These are phyloP conservation scores for Amphicarpaea edgeworthii DNA, from an alignment of 306 rosid genomes.

Conservation along the genomic window DNA sequence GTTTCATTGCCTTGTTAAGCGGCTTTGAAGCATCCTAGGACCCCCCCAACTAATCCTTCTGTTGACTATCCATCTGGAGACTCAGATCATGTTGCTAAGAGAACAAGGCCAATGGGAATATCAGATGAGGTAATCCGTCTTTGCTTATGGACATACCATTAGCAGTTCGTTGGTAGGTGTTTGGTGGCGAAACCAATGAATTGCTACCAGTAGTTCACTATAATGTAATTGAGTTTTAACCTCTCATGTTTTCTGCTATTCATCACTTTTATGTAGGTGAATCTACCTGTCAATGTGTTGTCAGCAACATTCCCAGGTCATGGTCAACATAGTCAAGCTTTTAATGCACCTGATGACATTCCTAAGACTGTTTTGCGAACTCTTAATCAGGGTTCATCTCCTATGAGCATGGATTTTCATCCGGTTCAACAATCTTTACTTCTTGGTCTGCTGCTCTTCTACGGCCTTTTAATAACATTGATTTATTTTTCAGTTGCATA, in stretches of 20 bases:
- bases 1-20: conserved; percentile 60
- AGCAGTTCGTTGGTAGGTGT: conserved; percentile 8
- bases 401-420: conserved; percentile 99
- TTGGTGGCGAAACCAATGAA: no score
- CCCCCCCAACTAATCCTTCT: conserved; percentile 94
- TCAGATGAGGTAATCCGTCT: conserved; percentile 73
- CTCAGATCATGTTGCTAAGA: conserved; percentile 90
- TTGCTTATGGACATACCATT: conserved; percentile 34
- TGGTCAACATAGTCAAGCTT: conserved; percentile 68
- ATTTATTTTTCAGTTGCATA: background rate
- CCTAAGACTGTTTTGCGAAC: conserved; percentile 79
- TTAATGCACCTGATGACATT: conserved; percentile 87
- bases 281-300: conserved; percentile 91
- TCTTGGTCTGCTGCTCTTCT: conserved; percentile 70
- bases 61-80: conserved; percentile 91
- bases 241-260: conserved; percentile 15
- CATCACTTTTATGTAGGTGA: conserved; percentile 66
- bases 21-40: conserved; percentile 96
- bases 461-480: conserved; percentile 23
- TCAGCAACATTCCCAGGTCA: conserved; percentile 77
- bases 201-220: no score
- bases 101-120: conserved; percentile 88
- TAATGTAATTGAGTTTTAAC: background rate
- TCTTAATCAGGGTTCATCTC: conserved; percentile 93
- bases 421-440: conserved; percentile 90